Evolutionary conservation across 495 filamentous ascomycete species (phyloP).

Genomic region (Neurospora sp.): DNA sequence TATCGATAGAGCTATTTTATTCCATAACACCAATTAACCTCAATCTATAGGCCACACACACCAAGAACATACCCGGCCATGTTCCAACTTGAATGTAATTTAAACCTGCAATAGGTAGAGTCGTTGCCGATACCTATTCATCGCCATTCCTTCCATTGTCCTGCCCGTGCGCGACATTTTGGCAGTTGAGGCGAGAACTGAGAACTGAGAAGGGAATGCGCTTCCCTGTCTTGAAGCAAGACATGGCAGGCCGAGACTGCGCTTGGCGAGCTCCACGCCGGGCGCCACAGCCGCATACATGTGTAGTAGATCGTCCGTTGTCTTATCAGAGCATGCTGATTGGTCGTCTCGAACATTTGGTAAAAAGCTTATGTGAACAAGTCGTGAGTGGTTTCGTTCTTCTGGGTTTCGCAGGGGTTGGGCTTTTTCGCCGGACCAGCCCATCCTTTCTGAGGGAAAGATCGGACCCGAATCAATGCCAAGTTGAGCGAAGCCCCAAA

Average conservation of each 20-base stretch:
- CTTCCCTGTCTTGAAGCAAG: not conserved
- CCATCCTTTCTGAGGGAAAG: not conserved
- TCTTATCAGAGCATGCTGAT: slow-evolving; percentile 8
- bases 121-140: not conserved
- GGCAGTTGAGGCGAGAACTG: not conserved
- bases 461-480: not conserved
- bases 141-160: not conserved
- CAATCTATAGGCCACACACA: not conserved
- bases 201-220: not conserved
- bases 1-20: not conserved
- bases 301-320: not conserved
- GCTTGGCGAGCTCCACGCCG: not conserved
- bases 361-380: slow-evolving; percentile 2
- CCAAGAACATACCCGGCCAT: not conserved
- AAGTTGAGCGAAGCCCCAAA: not conserved
- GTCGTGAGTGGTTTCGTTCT: slow-evolving; percentile 4
- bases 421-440: not conserved
- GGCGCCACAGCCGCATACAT: not conserved
- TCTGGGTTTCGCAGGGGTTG: slow-evolving; percentile 1
- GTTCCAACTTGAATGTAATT: not conserved
- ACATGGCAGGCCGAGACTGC: not conserved
- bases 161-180: not conserved
- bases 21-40: not conserved
- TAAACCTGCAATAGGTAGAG: not conserved
- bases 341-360: slow-evolving; percentile 8